Conservation (phyloP, 306 rosid genomes). For the Inga leiocalycina region DNA sequence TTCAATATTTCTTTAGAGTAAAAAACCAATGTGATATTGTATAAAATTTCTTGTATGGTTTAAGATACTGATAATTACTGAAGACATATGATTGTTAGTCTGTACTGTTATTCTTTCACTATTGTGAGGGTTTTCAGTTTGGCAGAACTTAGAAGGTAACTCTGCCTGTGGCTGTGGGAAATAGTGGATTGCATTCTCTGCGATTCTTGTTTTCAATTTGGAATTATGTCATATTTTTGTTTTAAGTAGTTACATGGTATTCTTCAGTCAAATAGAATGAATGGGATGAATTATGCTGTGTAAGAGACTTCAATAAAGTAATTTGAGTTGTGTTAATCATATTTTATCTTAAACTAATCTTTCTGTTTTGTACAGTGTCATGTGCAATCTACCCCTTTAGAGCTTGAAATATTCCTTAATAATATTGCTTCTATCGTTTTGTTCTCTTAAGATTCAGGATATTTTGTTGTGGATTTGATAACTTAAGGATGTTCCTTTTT, state of each 20-base stretch:
- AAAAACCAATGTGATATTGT: constrained; percentile 4
- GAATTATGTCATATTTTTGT: constrained; percentile 14
- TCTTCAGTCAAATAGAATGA: not conserved
- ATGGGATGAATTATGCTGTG: no score
- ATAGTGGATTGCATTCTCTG: not conserved
- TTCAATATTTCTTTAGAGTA: constrained; percentile 19
- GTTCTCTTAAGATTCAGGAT: no score
- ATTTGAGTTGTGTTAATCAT: no score
- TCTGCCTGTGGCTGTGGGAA: constrained; percentile 3
- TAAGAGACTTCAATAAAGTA: no score
- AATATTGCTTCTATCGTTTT: no score
- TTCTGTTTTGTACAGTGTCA: no score
- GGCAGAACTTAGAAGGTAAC: constrained; percentile 21
- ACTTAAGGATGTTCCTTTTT: not conserved
- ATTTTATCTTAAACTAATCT: no score
- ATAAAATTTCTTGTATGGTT: constrained; percentile 17
- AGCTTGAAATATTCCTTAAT: no score
- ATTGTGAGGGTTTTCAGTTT: not conserved
- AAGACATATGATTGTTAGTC: constrained; percentile 2
- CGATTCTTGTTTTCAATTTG: constrained; percentile 10
- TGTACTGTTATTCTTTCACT: not conserved
- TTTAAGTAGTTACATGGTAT: not conserved
- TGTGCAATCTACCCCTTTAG: no score
- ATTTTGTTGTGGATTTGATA: not conserved
- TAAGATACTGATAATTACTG: constrained; percentile 8